Evolutionary conservation across 768 basidiomycete species (phyloP).

Genomic region (Lactarius pseudohatsudake): DNA sequence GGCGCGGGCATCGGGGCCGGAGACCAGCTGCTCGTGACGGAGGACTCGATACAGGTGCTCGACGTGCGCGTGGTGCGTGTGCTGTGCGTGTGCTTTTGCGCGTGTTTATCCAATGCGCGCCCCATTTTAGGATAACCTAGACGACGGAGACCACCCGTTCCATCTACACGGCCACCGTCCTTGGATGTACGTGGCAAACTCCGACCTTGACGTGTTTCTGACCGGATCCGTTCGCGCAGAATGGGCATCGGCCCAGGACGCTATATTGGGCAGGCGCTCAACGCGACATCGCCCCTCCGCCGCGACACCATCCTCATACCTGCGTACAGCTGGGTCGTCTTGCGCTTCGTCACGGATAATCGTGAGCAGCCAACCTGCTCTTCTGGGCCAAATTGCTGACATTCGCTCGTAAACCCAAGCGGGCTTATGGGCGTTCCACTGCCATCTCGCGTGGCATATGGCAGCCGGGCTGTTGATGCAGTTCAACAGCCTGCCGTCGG

Average conservation of each 20-base stretch:
- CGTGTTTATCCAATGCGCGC: not conserved
- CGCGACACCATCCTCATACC: conserved; percentile 28
- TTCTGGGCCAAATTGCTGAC: too few species aligned
- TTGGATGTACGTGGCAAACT: conserved; percentile 20
- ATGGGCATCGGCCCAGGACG: conserved; percentile 24
- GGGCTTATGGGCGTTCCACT: too few species aligned
- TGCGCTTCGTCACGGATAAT: conserved; percentile 26
- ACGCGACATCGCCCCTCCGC: conserved; percentile 19
- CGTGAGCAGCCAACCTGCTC: too few species aligned
- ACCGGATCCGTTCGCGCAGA: not conserved
- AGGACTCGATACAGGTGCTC: conserved; percentile 25
- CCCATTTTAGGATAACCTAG: conserved; percentile 18
- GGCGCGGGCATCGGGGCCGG: conserved; percentile 4
- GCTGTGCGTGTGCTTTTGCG: not conserved
- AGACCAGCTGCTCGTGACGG: conserved; percentile 22
- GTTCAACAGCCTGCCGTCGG: conserved; percentile 14
- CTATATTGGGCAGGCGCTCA: conserved; percentile 19
- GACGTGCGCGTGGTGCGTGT: conserved; percentile 20
- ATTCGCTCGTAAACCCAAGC: too few species aligned
- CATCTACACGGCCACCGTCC: conserved; percentile 24
- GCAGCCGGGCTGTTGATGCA: conserved; percentile 24
- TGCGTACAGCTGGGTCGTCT: conserved; percentile 17
- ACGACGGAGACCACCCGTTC: conserved; percentile 28
- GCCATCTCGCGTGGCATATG: too few species aligned
- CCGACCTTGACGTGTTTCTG: not conserved